phyloP scores from a whole-genome alignment of 495 filamentous ascomycete genomes.

The Annulohypoxylon moriforme region DNA sequence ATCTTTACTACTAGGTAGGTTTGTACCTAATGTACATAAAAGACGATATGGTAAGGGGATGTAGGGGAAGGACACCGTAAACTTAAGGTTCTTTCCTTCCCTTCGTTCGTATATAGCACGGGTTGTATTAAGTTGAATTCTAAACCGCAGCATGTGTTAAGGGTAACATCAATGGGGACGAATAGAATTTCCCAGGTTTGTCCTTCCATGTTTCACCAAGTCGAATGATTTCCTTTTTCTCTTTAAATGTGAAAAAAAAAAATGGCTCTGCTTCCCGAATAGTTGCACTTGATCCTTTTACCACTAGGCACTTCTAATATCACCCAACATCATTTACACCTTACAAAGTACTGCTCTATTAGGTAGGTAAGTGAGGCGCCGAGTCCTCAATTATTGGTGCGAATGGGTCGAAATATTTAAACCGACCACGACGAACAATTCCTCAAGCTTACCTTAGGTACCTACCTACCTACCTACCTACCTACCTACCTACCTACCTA shows the following conservation, averaged over 20 bases:
- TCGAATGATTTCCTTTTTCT: conserved; percentile 7
- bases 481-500: not conserved
- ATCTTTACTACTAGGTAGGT: not conserved
- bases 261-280: not conserved
- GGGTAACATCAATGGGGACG: not conserved
- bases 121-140: not conserved
- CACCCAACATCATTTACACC: conserved; percentile 34
- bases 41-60: conserved; percentile 6
- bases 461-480: not conserved
- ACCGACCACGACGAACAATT: not conserved
- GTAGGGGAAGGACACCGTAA: not conserved
- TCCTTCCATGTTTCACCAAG: not conserved
- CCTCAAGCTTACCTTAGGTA: conserved; percentile 14
- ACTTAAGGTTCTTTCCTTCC: not conserved
- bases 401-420: not conserved
- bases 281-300: conserved; percentile 23
- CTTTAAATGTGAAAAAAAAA: not conserved
- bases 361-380: not conserved
- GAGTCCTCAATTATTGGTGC: conserved; percentile 19
- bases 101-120: not conserved
- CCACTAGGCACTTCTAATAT: not conserved
- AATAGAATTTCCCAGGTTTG: conserved; percentile 14
- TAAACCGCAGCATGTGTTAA: not conserved
- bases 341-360: conserved; percentile 17
- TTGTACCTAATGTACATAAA: not conserved